These are phyloP conservation scores for Fusarium denticulatum DNA, from an alignment of 2,329 filamentous ascomycete genomes.

Conservation along the genomic window DNA sequence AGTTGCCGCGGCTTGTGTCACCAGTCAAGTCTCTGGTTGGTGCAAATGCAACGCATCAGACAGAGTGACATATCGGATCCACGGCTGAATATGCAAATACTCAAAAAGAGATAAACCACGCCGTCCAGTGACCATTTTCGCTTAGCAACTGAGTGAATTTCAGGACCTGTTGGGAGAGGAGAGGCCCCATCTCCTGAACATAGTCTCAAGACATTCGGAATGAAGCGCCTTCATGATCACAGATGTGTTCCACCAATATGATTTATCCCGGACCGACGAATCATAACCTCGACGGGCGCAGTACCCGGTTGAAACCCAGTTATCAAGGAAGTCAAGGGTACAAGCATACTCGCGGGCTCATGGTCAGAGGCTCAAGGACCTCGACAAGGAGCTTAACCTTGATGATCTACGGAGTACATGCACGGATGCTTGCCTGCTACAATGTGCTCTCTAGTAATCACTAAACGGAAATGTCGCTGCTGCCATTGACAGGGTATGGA, in stretches of 20 bases:
- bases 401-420: conserved; percentile 1
- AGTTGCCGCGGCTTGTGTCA: conserved; percentile 9
- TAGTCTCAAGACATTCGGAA: not conserved
- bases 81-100: conserved; percentile 1
- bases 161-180: conserved; percentile 10
- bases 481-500: not conserved
- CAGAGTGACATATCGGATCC: conserved; percentile 4
- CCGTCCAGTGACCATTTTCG: not conserved
- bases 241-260: not conserved
- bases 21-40: conserved; percentile 5
- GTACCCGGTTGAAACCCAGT: conserved; percentile 1
- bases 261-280: not conserved
- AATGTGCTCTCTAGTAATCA: not conserved
- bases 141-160: not conserved
- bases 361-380: not conserved
- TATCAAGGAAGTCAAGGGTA: not conserved
- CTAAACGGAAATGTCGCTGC: not conserved
- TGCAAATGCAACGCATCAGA: not conserved
- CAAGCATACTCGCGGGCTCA: not conserved
- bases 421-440: not conserved
- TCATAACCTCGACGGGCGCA: not conserved
- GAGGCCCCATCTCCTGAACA: not conserved
- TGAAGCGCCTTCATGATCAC: not conserved
- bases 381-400: not conserved
- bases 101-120: not conserved